These are phyloP conservation scores for Phytophthora macrochlamydospora DNA, from an alignment of 352 stramenopile genomes.

Conservation along the genomic window DNA sequence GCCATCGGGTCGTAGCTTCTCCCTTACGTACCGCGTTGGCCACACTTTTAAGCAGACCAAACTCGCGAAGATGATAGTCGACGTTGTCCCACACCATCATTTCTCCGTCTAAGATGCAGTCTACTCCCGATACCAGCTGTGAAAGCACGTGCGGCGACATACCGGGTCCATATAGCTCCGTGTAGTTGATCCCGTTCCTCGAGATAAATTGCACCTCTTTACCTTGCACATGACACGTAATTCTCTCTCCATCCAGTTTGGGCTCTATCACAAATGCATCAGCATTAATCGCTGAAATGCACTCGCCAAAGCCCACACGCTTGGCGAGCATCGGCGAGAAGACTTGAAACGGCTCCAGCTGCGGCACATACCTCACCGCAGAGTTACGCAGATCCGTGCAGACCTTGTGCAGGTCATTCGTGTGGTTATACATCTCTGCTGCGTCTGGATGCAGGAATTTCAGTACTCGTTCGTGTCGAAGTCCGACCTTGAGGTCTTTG, in stretches of 20 bases:
- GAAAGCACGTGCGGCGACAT: constrained; percentile 67
- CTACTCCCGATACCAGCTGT: constrained; percentile 59
- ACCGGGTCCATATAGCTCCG: constrained; percentile 64
- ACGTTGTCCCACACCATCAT: constrained; percentile 91
- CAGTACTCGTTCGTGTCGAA: constrained; percentile 82
- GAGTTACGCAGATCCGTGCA: constrained; percentile 81
- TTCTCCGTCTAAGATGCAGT: constrained; percentile 86
- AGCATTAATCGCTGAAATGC: constrained; percentile 67
- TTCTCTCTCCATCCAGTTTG: constrained; percentile 84
- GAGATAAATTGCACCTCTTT: constrained; percentile 82
- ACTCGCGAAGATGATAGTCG: constrained; percentile 76
- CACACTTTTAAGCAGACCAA: constrained; percentile 83
- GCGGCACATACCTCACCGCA: constrained; percentile 77
- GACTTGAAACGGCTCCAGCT: constrained; percentile 82
- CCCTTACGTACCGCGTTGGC: constrained; percentile 59
- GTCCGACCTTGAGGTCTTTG: constrained; percentile 88
- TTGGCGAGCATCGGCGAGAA: constrained; percentile 90
- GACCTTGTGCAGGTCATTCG: constrained; percentile 81
- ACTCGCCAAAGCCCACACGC: constrained; percentile 84
- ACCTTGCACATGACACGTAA: constrained; percentile 77
- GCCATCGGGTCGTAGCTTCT: constrained; percentile 68
- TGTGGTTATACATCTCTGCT: constrained; percentile 89
- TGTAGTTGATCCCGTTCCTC: constrained; percentile 87
- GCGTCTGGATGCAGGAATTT: constrained; percentile 84
- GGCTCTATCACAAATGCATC: constrained; percentile 85